These are phyloP conservation scores for Canariomyces notabilis DNA, from an alignment of 2,329 filamentous ascomycete species.

Conservation along the genomic window DNA sequence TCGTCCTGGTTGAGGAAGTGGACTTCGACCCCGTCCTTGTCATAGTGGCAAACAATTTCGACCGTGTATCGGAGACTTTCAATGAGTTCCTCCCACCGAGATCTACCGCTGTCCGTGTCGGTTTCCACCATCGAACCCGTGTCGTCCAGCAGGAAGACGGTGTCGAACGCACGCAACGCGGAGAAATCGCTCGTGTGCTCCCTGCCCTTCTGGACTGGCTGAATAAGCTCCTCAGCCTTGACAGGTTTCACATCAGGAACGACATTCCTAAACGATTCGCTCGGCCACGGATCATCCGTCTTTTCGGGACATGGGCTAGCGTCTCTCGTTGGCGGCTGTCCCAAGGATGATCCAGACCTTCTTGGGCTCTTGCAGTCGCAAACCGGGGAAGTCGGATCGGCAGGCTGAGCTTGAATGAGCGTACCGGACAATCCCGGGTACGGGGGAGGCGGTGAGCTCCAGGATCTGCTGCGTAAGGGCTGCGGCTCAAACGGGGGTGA, in stretches of 20 bases:
- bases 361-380: not conserved
- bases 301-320: not conserved
- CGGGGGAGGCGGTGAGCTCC: not conserved
- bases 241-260: not conserved
- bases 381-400: not conserved
- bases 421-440: not conserved
- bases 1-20: constrained; percentile 11
- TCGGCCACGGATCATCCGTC: not conserved
- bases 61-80: constrained; percentile 11
- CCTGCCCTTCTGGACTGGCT: not conserved
- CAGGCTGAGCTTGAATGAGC: not conserved
- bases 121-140: constrained; percentile 12
- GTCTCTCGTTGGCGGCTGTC: too few relatives aligned
- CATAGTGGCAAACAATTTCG: constrained; percentile 14
- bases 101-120: not conserved
- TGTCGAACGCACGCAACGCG: constrained; percentile 10
- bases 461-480: not conserved
- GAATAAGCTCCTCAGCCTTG: constrained; percentile 4
- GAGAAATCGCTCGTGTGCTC: constrained; percentile 7
- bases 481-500: not conserved
- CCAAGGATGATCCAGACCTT: too few relatives aligned
- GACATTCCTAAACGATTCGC: not conserved
- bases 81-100: constrained; percentile 13
- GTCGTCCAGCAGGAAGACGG: constrained; percentile 15
- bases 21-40: constrained; percentile 14